Evolutionary conservation across 2,329 filamentous ascomycete genomes (phyloP).

Genomic region (Ascochyta fabae): DNA sequence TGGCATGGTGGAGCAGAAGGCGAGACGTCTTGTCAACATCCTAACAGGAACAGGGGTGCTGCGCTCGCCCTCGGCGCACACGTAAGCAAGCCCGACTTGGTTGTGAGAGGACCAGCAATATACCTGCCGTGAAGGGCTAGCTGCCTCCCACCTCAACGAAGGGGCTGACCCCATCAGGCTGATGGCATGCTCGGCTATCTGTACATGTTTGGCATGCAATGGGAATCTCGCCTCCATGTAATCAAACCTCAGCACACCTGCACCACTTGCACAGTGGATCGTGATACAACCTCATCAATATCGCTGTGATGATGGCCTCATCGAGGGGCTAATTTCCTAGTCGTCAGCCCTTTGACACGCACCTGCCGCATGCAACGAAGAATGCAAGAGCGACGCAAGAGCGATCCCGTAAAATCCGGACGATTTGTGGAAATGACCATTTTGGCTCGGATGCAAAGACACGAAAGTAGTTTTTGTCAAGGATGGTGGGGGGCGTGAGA

Average conservation of each 20-base stretch:
- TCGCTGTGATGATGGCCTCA: slow-evolving; percentile 21
- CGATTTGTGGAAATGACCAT: slow-evolving; percentile 37
- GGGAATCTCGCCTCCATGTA: slow-evolving; percentile 12
- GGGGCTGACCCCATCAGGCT: slow-evolving; percentile 19
- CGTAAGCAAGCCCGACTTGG: slow-evolving; percentile 16
- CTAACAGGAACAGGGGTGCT: slow-evolving; percentile 15
- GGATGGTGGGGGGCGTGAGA: slow-evolving; percentile 32
- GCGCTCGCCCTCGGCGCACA: slow-evolving; percentile 9
- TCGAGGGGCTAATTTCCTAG: slow-evolving; percentile 18
- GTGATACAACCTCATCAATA: slow-evolving; percentile 7
- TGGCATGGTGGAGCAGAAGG: slow-evolving; percentile 21
- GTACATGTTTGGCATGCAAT: slow-evolving; percentile 15
- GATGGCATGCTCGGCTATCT: slow-evolving; percentile 19
- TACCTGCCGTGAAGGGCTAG: slow-evolving; percentile 11
- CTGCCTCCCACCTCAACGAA: slow-evolving; percentile 3
- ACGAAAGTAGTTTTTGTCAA: slow-evolving; percentile 26
- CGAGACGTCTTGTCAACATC: slow-evolving; percentile 20
- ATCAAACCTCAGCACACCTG: slow-evolving; percentile 10
- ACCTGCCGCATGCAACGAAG: slow-evolving; percentile 23
- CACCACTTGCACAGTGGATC: slow-evolving; percentile 14
- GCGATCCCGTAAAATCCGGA: slow-evolving; percentile 19
- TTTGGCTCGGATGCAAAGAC: slow-evolving; percentile 31
- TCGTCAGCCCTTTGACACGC: slow-evolving; percentile 14
- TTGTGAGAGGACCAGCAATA: slow-evolving; percentile 10
- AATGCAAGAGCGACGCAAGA: slow-evolving; percentile 16